Evolutionary conservation across 176 grass and related monocot species (phyloP), one percentile per base, ranked within the genome.

Genomic region (Aegilops longissima): DNA sequence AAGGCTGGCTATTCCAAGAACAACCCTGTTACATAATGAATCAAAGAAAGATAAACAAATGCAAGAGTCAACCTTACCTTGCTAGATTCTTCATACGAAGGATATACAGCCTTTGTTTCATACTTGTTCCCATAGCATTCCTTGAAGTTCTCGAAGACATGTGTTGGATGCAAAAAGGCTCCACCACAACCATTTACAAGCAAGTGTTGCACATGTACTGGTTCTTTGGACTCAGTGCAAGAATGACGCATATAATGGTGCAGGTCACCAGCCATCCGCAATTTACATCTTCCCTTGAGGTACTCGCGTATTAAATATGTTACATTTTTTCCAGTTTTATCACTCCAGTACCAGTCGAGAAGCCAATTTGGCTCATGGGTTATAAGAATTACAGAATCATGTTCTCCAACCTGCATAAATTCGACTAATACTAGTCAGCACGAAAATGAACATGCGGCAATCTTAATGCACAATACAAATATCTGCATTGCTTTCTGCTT

Each of bases 221-320:
- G 76, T 74, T 84, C 83, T 44, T 79, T 86, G 61, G 84, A 88
- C 42, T 91, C 88, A 16, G 77, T 62, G 72, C 18, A 91, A 38
- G 94, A 99, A 86, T 99, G 97, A 20, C 92, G 97, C 97, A 99
- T 99, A 87, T 99, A 99, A 88, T 99, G 97, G 85, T 99, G 97
- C 84, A 99, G 87, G 78, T 99, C 97, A 9, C 97, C 97, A 87
- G 97, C 97, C 84, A 99, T 96, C 70, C 97, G 84, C 64, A 99
- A 76, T 74, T 83, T 99, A 87, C 97, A 99, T 77, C 94, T 87
- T 82, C 94, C 97, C 45, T 69, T 91, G n/a, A 98, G 92, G 76
- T 98, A 98, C 84, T 94, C 92, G 16, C 38, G 73, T 73, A 98
- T 98, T 72, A 98, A 86, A 86, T 98, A 90, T 52, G 92, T 42